Conservation (phyloP, 1,139 yeast species). For the Hanseniaspora gamundiae region DNA sequence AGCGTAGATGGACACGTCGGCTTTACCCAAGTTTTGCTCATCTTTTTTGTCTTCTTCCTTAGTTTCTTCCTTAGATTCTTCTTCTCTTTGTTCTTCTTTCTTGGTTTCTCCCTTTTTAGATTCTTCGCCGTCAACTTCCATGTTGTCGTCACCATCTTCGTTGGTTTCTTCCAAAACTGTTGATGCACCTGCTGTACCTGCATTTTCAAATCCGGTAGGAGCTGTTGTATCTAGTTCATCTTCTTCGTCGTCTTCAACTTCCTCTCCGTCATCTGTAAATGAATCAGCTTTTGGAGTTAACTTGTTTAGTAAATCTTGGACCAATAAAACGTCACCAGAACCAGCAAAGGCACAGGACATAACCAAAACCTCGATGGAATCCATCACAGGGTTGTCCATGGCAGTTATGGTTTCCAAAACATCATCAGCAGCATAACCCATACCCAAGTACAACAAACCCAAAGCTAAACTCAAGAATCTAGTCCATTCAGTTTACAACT, state of each 20-base stretch:
- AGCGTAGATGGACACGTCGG: slow-evolving; percentile 71
- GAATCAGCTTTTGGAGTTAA: slow-evolving; percentile 51
- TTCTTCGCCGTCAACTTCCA: slow-evolving; percentile 12
- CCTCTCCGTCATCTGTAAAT: slow-evolving; percentile 32
- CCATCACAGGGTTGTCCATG: slow-evolving; percentile 86
- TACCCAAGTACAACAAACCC: slow-evolving; percentile 87
- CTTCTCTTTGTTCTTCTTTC: slow-evolving; percentile 18
- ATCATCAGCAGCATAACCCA: slow-evolving; percentile 90
- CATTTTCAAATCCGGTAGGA: slow-evolving; percentile 17
- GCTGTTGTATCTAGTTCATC: slow-evolving; percentile 14
- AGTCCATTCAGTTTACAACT: slow-evolving; percentile 75
- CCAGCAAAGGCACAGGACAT: slow-evolving; percentile 95
- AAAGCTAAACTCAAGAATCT: slow-evolving; percentile 86
- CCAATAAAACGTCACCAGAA: slow-evolving; percentile 92
- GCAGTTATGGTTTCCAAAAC: slow-evolving; percentile 91
- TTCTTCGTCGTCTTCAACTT: slow-evolving; percentile 34
- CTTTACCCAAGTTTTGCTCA: slow-evolving; percentile 28
- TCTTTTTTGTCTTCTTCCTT: slow-evolving; percentile 21
- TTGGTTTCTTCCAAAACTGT: slow-evolving; percentile 17
- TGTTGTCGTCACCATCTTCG: slow-evolving; percentile 11
- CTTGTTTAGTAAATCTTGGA: slow-evolving; percentile 82
- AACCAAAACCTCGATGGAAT: slow-evolving; percentile 79
- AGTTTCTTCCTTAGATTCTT: slow-evolving; percentile 15
- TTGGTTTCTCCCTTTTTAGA: slow-evolving; percentile 16
- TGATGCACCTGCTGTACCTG: slow-evolving; percentile 10